Evolutionary conservation across 2,329 filamentous ascomycete genomes (phyloP).

Genomic region (Phyllosticta citrichinensis): DNA sequence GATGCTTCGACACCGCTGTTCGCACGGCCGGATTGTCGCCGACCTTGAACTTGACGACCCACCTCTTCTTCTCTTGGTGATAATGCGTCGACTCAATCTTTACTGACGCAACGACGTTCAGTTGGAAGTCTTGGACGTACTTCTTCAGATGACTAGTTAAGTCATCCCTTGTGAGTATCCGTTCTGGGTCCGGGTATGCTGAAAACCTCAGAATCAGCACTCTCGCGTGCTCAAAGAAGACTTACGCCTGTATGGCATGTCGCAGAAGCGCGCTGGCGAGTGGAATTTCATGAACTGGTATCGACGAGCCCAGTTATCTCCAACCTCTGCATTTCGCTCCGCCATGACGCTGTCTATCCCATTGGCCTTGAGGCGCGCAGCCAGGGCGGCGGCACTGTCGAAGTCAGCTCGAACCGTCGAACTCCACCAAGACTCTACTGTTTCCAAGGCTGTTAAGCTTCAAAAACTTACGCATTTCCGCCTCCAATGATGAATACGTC

Average conservation of each 20-base stretch:
- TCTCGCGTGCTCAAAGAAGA: background rate
- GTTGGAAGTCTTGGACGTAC: conserved; percentile 19
- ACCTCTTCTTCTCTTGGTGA: conserved; percentile 14
- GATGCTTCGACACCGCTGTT: conserved; percentile 14
- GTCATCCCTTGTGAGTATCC: conserved; percentile 14
- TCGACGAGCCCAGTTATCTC: conserved; percentile 32
- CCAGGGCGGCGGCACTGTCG: conserved; percentile 18
- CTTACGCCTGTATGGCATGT: conserved; percentile 28
- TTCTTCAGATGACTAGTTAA: conserved; percentile 12
- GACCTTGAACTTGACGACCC: conserved; percentile 18
- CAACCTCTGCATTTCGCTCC: conserved; percentile 25
- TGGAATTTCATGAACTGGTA: conserved; percentile 32
- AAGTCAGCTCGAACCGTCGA: background rate
- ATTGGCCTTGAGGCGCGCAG: conserved; percentile 31
- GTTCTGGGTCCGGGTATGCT: background rate
- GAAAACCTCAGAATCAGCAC: conserved; percentile 14
- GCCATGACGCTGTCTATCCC: conserved; percentile 27
- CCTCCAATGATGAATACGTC: conserved; percentile 12
- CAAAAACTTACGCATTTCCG: conserved; percentile 9
- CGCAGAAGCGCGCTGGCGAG: conserved; percentile 26
- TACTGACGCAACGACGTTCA: conserved; percentile 24
- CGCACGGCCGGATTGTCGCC: background rate
- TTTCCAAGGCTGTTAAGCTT: background rate
- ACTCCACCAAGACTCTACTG: background rate
- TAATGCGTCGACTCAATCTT: conserved; percentile 19